phyloP scores from a whole-genome alignment of 257 asterid genomes.

The Jacaranda mimosifolia region DNA sequence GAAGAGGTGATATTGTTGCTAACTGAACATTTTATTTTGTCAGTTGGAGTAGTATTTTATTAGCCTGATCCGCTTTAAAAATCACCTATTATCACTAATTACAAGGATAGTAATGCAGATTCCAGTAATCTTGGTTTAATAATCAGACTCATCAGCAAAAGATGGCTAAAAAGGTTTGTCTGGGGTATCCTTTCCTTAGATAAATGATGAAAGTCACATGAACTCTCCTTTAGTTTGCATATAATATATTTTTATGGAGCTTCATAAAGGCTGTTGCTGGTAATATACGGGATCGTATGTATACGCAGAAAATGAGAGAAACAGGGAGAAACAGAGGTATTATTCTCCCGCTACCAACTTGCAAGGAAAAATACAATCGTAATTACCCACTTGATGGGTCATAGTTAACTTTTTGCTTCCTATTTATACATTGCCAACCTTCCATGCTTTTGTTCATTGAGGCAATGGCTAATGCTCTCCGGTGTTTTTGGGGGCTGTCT shows the following conservation, averaged over 20 bases:
- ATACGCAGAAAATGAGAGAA: not conserved
- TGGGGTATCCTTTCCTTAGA: not conserved
- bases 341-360: slow-evolving; percentile 24
- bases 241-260: slow-evolving; percentile 5
- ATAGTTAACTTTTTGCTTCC: slow-evolving; percentile 30
- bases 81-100: slow-evolving; percentile 3
- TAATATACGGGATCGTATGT: not conserved
- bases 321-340: not conserved
- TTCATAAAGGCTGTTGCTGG: not conserved
- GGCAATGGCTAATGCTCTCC: slow-evolving; percentile 45
- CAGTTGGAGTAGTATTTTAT: not conserved
- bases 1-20: not conserved
- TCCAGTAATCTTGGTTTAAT: slow-evolving; percentile 30
- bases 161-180: slow-evolving; percentile 27
- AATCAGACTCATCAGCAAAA: slow-evolving; percentile 25
- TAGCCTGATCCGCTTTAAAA: not conserved
- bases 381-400: slow-evolving; percentile 9
- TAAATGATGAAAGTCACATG: slow-evolving; percentile 42
- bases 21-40: not conserved
- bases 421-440: slow-evolving; percentile 42
- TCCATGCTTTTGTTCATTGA: slow-evolving; percentile 33
- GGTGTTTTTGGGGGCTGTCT: slow-evolving; percentile 52
- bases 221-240: slow-evolving; percentile 6
- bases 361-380: slow-evolving; percentile 12
- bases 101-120: slow-evolving; percentile 11